Evolutionary conservation across 2,329 filamentous ascomycete species (phyloP).

Genomic region (Curvularia verruculosa): DNA sequence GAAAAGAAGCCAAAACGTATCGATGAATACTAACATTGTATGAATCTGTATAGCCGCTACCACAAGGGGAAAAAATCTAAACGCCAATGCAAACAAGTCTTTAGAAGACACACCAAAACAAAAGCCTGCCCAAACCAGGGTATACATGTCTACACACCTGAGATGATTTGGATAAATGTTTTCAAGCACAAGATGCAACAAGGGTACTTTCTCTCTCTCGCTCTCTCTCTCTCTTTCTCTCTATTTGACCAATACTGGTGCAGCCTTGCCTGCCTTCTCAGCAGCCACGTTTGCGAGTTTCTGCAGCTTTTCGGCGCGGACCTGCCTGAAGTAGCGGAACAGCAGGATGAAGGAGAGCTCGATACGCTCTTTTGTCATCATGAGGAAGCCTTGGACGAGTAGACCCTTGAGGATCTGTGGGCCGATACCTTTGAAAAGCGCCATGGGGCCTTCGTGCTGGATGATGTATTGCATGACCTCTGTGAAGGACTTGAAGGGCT

Average conservation of each 20-base stretch:
- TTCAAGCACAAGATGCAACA: not conserved
- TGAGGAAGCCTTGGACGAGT: slow-evolving; percentile 90
- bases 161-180: slow-evolving; percentile 10
- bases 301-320: slow-evolving; percentile 72
- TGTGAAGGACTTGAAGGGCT: slow-evolving; percentile 89
- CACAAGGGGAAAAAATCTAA: not conserved
- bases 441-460: slow-evolving; percentile 78
- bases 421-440: slow-evolving; percentile 96
- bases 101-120: not conserved
- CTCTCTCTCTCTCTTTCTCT: no score
- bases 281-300: slow-evolving; percentile 70
- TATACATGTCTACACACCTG: slow-evolving; percentile 13
- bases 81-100: not conserved
- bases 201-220: not conserved
- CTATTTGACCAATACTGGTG: slow-evolving; percentile 44
- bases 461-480: slow-evolving; percentile 97
- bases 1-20: not conserved
- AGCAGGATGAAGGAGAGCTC: slow-evolving; percentile 87
- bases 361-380: slow-evolving; percentile 99
- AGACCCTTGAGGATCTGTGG: slow-evolving; percentile 93
- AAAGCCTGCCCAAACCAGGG: not conserved
- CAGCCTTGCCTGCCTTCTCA: slow-evolving; percentile 54
- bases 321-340: slow-evolving; percentile 76
- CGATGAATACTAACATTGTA: not conserved
- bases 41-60: not conserved